Evolutionary conservation across 495 filamentous ascomycete genomes (phyloP), one percentile per base, ranked within the genome.

Genomic region (Penicillium parvum): DNA sequence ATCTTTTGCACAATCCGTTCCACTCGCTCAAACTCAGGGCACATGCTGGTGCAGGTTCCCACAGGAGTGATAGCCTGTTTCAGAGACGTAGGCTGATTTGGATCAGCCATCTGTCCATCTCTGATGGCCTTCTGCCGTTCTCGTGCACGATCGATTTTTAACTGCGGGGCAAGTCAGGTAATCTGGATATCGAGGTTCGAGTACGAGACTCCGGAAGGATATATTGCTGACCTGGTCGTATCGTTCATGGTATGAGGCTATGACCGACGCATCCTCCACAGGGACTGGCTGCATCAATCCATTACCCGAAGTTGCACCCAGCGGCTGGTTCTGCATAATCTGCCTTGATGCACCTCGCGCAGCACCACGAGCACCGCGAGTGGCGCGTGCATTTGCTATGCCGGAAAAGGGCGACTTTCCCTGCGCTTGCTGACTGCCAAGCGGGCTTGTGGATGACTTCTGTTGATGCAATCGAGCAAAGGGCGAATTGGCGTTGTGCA

Each of bases 21-120:
- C 10, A 90, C 75, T 26, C 83, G 72, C 66, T 99, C 94, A 55
- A 81, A 96, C 49, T 91, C 83, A 0, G 94, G 88, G 61, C 94
- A 99, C 90, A 95, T 96, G 45, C 88, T 82, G 49, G 85, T 79
- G 56, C 90, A 97, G 40, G 85, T 91, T 7, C 91, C 92, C 40
- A 87, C 82, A 14, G 89, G 90, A 3, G 84, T 84, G 30, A 96
- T 86, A 3, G 92, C 90, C 45, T 96, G 79, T 28, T 84, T 79
- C 22, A 97, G 75, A 25, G 74, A 81, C 36, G 84, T 85, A 8
- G 81, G 84, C 57, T 88, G 86, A 32, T 94, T 83, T 0, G 94
- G 94, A 56, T 99, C 90, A 37, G 92, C 87, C 61, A 96, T 85
- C 16, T 86, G 75, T 7, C 84, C 84, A 38, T 79, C 78, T 43